Base-by-base conservation (phyloP, 257 asterid genomes). In the Nicotiana obtusifolia region DNA sequence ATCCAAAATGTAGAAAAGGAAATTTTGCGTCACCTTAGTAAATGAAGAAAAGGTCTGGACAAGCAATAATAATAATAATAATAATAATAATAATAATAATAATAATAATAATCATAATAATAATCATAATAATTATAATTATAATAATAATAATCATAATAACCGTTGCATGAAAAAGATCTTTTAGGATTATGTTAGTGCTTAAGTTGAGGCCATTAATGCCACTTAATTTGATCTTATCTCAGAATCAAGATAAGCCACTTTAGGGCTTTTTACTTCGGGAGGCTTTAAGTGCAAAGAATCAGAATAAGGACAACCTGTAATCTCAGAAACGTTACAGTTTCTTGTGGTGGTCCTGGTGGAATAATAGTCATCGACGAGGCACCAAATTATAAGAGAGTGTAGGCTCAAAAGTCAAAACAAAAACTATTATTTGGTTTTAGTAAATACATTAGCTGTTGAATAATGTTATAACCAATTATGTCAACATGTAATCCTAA, bases 251-350 rank as follows among this genome's bases (percentile, higher is more conserved):
- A 69, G 77, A 33, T 49, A 49, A 65, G 73, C 47, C 73, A 30
- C n/a, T 65, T 15, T 30, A 65, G 10, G 47, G 13, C 41, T 69
- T 41, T 4, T 73, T 3, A 37, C 19, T 37, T 44, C 31, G 6
- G 14, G 24, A 71, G 15, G 15, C 44, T 44, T 47, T 73, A 24
- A 44, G 60, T 73, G 60, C 61, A 73, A 47, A 73, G 78, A 47
- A 73, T 47, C 37, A 47, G 61, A 73, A 73, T 73, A 73, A 14
- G 22, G 24, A 73, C 78, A 73, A 47, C 78, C 61, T 73, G 78
- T 73, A 73, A 44, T 26, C 17, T 71, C 78, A 47, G 16, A 65
- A 28, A 64, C 10, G 28, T 8, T 64, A n/a, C 57, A n/a, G 5
- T 69, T 10, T 37, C 44, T 7, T 37, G 2, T 37, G 44, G 44